Percentiles rank a stretch among this genome's conserved stretches.
Conservation (phyloP, 78 protist genomes). For the Dictyostelium brefeldianum region DNA sequence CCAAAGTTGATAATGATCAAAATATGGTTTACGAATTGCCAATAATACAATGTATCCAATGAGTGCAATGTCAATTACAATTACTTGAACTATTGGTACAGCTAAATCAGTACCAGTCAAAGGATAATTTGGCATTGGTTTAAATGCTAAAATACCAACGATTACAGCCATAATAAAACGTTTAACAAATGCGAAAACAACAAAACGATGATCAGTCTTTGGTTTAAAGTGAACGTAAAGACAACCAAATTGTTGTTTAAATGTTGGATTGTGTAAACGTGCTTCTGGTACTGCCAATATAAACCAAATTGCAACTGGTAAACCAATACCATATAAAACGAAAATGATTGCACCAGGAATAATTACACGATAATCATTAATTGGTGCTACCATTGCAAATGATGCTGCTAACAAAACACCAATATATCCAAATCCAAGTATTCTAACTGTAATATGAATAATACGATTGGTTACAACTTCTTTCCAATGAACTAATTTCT, state of each 20-base stretch:
- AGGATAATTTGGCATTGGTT: conserved; percentile 42
- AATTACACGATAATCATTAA: conserved; percentile 27
- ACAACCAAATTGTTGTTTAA: conserved; percentile 76
- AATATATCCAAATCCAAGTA: conserved; percentile 41
- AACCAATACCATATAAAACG: conserved; percentile 73
- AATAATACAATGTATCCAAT: conserved; percentile 23
- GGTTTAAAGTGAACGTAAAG: conserved; percentile 79
- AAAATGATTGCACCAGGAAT: conserved; percentile 73
- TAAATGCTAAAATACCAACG: conserved; percentile 70
- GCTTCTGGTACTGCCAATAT: conserved; percentile 57
- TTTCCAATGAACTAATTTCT: conserved; percentile 51
- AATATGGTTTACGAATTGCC: conserved; percentile 62
- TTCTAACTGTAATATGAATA: conserved; percentile 47
- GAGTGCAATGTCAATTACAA: conserved; percentile 29
- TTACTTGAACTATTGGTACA: conserved; percentile 67
- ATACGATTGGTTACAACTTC: conserved; percentile 59
- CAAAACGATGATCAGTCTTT: conserved; percentile 75
- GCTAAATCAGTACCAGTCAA: conserved; percentile 43
- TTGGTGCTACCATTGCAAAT: conserved; percentile 41
- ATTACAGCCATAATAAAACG: conserved; percentile 68
- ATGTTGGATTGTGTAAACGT: conserved; percentile 73
- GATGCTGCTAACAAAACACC: conserved; percentile 46
- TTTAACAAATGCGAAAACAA: conserved; percentile 60
- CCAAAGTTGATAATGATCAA: conserved; percentile 78
- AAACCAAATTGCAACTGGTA: conserved; percentile 53